Evolutionary conservation across 78 protist genomes (phyloP), one percentile per base, ranked within the genome.

Genomic region (Planoprotostelium fungivorum): DNA sequence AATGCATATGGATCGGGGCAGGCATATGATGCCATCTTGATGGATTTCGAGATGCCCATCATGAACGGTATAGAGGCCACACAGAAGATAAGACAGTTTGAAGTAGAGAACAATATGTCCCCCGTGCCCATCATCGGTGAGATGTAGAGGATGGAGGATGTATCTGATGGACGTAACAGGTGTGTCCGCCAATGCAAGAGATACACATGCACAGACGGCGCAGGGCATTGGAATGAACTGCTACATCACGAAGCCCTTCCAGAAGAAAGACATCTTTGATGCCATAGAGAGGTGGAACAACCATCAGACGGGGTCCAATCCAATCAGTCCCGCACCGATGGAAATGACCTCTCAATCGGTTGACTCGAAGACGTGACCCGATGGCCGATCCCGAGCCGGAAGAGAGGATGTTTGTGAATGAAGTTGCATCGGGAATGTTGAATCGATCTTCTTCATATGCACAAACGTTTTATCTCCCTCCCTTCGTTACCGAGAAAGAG

Each of bases 41-140:
- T 94, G 96, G 96, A 94, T 29, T 91, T 91, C 29, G 93, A 94
- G 87, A 91, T 91, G 94, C 96, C 94, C 34, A 38, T 86, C 5
- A 35, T 94, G 29, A 91, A 94, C 39, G 96, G 96, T 0, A 85
- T 91, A 73, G 36, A 92, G n/a, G 87, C 93, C 38, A 90, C 94
- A 25, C 83, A 89, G 28, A 39, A 89, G 0, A 92, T 92, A 28
- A 88, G 94, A 83, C 88, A 92, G 34, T 38, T 63, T 29, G 94
- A 92, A 83, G 35, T 29, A 28, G 34, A 63, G 73, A 51, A 51
- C 73, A 51, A 5, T 16, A 51, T 51, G 31, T 5, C 5, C 5
- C 73, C 73, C 73, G 73, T 51, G 31, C 5, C 73, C 73, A 51
- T 51, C 73, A 51, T 51, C 73, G 73, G 73, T 51, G 16, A 51